A percentile compares a stretch with the other conserved stretches of the same genome.
Conservation (phyloP, 2,329 filamentous ascomycete genomes). For the Teratosphaeria viscida region DNA sequence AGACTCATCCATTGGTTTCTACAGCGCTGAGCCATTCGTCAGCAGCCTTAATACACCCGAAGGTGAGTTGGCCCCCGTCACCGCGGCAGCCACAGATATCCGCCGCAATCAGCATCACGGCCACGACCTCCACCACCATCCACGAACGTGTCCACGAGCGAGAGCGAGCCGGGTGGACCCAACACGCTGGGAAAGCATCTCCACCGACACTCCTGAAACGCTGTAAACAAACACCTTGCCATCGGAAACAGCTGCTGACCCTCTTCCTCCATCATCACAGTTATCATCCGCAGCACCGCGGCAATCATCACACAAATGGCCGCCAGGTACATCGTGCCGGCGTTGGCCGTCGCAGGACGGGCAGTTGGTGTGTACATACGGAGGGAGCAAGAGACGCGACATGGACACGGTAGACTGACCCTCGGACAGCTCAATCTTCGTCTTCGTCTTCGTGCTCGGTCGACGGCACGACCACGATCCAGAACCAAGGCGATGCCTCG, state of each 20-base stretch:
- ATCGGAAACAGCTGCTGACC: neutral
- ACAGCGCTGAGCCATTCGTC: neutral
- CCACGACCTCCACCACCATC: neutral
- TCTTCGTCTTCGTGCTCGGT: slow-evolving; percentile 8
- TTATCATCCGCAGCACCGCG: slow-evolving; percentile 3
- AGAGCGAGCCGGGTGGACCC: neutral
- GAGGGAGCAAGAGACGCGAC: neutral
- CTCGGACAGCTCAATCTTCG: slow-evolving; percentile 12
- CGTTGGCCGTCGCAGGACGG: slow-evolving; percentile 42
- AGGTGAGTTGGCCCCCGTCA: slow-evolving; percentile 4
- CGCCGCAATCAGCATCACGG: neutral
- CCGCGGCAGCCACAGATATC: neutral
- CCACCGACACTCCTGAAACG: neutral
- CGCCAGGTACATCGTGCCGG: slow-evolving; percentile 47
- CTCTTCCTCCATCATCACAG: neutral
- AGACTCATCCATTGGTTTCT: slow-evolving; percentile 5
- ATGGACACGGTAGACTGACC: neutral
- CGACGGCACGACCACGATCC: slow-evolving; percentile 47
- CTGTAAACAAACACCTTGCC: neutral
- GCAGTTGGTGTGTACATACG: slow-evolving; percentile 38
- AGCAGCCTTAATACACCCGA: slow-evolving; percentile 9
- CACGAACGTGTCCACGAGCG: neutral
- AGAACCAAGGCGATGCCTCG: slow-evolving; percentile 49
- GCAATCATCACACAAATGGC: slow-evolving; percentile 31
- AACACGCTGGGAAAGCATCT: neutral